Evolutionary conservation across 768 basidiomycete species (phyloP), one percentile per base, ranked within the genome.

Genomic region (Lactarius sanguifluus): DNA sequence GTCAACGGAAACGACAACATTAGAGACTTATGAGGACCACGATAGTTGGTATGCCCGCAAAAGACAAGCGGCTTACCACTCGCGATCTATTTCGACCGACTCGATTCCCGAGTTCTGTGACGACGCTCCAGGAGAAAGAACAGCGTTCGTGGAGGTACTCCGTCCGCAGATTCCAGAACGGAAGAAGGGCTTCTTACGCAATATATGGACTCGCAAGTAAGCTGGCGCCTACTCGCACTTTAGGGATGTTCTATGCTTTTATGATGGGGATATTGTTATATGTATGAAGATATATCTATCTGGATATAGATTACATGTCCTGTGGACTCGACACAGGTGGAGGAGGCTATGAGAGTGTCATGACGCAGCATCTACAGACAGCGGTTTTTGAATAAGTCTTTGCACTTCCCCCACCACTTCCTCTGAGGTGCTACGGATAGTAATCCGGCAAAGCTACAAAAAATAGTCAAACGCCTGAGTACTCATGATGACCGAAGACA

Each of bases 381-480:
- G 73, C 5, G 77, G 76, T 68, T 72, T 79, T 69, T 80, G 79
- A 47, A 85, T 57, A 23, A 82, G 74, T 64, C 81, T 85, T 73
- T 87, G 83, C 52, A 91, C 87, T 75, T 91, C 89, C 5, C 75
- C 70, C 47, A 92, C 90, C 10, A 98, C 95, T 12, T 88, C 85
- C 75, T 95, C 95, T 63, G 97, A 98, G 3, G 97, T 98, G 73
- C 94, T 96, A 73, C 97, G 85, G 54, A 98, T 85, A 7, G 97
- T 99, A 66, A 98, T 74, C 41, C 97, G 90, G 78, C 94, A 98
- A 40, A 98, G 81, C 92, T 96, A 16, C 18, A 55, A 62, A 18
- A 55, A 58, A 41, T 47, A 34, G 13, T 1, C 43, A 57, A n/a
- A 50, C 25, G 12, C n/a, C 12, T 43, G 32, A 57, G 18, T 32